phyloP scores from a whole-genome alignment of 169 alveolate species.

The Plasmodium cynomolgi region DNA sequence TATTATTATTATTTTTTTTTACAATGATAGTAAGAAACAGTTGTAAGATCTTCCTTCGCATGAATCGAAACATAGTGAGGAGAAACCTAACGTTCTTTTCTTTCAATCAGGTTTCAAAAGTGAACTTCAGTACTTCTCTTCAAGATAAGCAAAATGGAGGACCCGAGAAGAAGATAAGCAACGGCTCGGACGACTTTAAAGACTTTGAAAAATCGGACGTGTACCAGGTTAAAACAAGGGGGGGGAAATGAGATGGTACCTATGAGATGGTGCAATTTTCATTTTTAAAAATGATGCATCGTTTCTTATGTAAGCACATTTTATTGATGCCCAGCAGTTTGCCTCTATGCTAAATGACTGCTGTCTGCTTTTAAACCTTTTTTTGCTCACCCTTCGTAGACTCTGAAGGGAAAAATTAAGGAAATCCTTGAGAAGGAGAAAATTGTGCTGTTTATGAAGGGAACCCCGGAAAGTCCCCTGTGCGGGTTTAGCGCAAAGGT shows the following conservation, averaged over 20 bases:
- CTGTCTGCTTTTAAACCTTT: neutral
- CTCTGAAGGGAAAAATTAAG: conserved; percentile 42
- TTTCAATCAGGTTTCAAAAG: conserved; percentile 20
- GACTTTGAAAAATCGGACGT: conserved; percentile 71
- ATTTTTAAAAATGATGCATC: neutral
- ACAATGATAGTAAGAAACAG: conserved; percentile 52
- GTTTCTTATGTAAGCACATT: neutral
- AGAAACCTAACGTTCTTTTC: conserved; percentile 12
- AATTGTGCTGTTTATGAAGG: conserved; percentile 81
- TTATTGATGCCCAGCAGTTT: neutral
- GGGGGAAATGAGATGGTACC: neutral
- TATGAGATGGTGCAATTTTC: neutral
- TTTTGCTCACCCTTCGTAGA: conserved; percentile 9
- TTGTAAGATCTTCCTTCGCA: neutral
- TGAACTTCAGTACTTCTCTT: conserved; percentile 15
- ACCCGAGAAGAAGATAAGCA: neutral
- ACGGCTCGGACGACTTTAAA: conserved; percentile 8
- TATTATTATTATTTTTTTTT: neutral
- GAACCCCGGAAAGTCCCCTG: conserved; percentile 85
- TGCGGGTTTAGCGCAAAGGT: conserved; percentile 85
- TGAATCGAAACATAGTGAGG: conserved; percentile 14
- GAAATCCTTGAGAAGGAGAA: conserved; percentile 64
- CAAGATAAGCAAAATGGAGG: conserved; percentile 26
- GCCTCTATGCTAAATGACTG: neutral
- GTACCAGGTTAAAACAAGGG: conserved; percentile 43